phyloP scores from a whole-genome alignment of 108 stramenopile species.

The Cyclotella cryptica region DNA sequence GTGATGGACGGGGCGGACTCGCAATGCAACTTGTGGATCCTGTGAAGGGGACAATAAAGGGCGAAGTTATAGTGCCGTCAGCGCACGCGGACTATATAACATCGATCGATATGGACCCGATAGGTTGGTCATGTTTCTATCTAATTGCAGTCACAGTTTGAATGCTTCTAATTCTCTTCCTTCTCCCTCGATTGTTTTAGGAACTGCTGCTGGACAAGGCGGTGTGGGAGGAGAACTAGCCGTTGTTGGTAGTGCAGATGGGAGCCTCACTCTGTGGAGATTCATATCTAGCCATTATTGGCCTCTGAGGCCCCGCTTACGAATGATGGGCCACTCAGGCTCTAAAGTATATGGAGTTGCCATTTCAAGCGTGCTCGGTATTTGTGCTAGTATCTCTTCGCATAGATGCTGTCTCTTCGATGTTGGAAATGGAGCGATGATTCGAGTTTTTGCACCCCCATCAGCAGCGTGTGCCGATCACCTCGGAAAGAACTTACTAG shows the following conservation, averaged over 20 bases:
- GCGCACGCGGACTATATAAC: slow-evolving; percentile 76
- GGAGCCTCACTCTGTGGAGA: slow-evolving; percentile 82
- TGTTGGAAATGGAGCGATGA: slow-evolving; percentile 82
- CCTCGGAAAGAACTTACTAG: slow-evolving; percentile 23
- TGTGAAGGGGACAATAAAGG: slow-evolving; percentile 75
- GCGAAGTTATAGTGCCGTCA: slow-evolving; percentile 77
- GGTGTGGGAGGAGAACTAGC: slow-evolving; percentile 89
- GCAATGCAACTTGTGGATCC: slow-evolving; percentile 90
- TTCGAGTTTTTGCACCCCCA: slow-evolving; percentile 78
- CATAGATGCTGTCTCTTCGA: slow-evolving; percentile 78
- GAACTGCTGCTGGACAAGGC: slow-evolving; percentile 80
- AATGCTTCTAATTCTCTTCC: background rate
- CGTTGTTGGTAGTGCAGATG: slow-evolving; percentile 87
- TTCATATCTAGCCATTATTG: slow-evolving; percentile 90
- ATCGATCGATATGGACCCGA: slow-evolving; percentile 84
- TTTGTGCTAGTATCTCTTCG: slow-evolving; percentile 82
- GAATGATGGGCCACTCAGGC: slow-evolving; percentile 76
- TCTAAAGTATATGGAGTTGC: slow-evolving; percentile 71
- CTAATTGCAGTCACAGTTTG: background rate
- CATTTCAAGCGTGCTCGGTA: slow-evolving; percentile 69
- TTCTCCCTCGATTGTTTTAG: background rate
- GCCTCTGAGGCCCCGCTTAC: slow-evolving; percentile 79
- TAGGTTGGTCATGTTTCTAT: slow-evolving; percentile 47
- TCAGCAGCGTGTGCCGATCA: slow-evolving; percentile 47
- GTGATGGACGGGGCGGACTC: slow-evolving; percentile 79